Evolutionary conservation across 768 basidiomycete genomes (phyloP), one percentile per base, ranked within the genome.

Genomic region (Dacryopinax spathularia): DNA sequence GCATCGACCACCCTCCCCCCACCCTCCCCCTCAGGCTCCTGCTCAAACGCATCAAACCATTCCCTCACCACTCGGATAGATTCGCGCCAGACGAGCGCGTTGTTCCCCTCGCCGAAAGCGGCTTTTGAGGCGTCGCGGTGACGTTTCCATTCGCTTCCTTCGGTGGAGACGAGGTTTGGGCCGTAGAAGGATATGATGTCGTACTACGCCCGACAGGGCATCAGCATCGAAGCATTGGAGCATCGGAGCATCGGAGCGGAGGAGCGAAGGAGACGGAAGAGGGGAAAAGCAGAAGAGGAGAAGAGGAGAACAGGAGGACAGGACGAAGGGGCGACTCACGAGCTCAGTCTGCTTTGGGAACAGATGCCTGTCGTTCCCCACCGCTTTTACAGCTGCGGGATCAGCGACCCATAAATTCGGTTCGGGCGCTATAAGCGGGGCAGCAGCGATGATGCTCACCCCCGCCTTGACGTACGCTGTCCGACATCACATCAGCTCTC

Each of bases 101-200:
- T 69, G 35, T 65, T 70, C 25, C 60, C 60, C 66, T 67, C 44
- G 3, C 43, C 33, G n/a, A 33, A 56, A 15, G 59, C 60, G 33
- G 41, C 33, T 20, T 16, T 20, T 18, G 29, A 43, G 25, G 43
- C 29, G 18, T 84, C 48, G 1, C 84, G 73, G 66, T 84, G 84
- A 33, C 79, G 79, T 70, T 84, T 84, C 85, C 85, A 87, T 64
- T 82, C 77, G 2, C 82, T 80, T 22, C 80, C 82, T 67, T 87
- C 85, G 0, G 82, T 81, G 1, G 77, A 79, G n/a, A 87, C 78
- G 43, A 87, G 82, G 66, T 87, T 88, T 5, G 69, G 69, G 5
- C 86, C 85, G 68, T 80, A 87, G 63, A 82, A 75, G 0, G 72
- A 64, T 18, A 87, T 71, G 16, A 75, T 65, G 1, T 48, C 65